A percentile compares a stretch with the other conserved stretches of the same genome.
Evolutionary conservation across 805 yeast species (phyloP).

Genomic region (Hanseniaspora pseudoguilliermondii): DNA sequence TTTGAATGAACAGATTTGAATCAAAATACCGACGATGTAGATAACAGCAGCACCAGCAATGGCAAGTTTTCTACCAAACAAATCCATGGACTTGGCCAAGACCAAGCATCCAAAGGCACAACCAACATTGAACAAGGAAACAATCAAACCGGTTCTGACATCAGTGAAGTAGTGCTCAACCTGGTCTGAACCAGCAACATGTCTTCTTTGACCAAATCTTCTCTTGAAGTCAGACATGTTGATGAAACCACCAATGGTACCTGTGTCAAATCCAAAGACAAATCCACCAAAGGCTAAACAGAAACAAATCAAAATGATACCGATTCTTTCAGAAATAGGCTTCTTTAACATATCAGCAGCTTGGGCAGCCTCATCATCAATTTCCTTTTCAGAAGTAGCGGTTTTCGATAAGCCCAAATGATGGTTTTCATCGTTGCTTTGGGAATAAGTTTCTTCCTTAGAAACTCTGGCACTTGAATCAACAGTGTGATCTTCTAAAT

Average conservation of each 20-base stretch:
- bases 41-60: constrained; percentile 41
- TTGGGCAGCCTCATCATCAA: not conserved
- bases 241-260: constrained; percentile 61
- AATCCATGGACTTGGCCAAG: constrained; percentile 44
- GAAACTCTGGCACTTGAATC: not conserved
- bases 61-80: constrained; percentile 47
- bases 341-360: constrained; percentile 6
- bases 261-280: constrained; percentile 66
- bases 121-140: constrained; percentile 50
- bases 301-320: constrained; percentile 7
- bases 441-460: not conserved
- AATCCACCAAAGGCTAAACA: constrained; percentile 47
- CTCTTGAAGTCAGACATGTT: constrained; percentile 43
- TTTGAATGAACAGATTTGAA: constrained; percentile 42
- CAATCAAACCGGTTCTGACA: constrained; percentile 40
- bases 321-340: constrained; percentile 1
- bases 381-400: not conserved
- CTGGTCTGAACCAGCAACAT: constrained; percentile 20
- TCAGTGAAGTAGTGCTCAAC: constrained; percentile 29
- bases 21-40: constrained; percentile 46
- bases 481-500: not conserved
- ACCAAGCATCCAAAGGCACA: constrained; percentile 58
- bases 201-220: constrained; percentile 40
- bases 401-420: not conserved
- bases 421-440: not conserved